Percentiles rank a stretch among this genome's conserved stretches.
Evolutionary conservation across 768 basidiomycete genomes (phyloP).

Genomic region (Tylopilus plumbeoviolaceoides): DNA sequence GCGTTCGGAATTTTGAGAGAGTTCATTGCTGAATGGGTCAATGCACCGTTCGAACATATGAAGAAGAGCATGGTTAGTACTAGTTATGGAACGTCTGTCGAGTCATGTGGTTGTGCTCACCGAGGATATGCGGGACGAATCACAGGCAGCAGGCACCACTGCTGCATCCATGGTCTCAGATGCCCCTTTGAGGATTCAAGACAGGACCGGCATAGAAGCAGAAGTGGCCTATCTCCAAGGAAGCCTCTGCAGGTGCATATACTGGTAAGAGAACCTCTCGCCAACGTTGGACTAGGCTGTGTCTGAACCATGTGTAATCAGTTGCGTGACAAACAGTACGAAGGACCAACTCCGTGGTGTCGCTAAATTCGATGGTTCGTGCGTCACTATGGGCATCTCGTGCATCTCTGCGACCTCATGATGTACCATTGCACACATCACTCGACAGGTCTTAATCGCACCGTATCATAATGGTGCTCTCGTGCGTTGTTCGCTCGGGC

Average conservation of each 20-base stretch:
- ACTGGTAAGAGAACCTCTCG: conserved; percentile 6
- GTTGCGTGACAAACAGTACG: too few species aligned
- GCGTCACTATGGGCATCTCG: conserved; percentile 97
- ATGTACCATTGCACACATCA: conserved; percentile 91
- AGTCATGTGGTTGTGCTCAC: not conserved
- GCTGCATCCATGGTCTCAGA: conserved; percentile 24
- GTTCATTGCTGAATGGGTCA: conserved; percentile 8
- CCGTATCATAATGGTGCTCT: conserved; percentile 98
- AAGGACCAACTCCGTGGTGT: conserved; percentile 90
- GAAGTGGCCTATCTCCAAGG: conserved; percentile 14
- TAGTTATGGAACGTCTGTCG: not conserved
- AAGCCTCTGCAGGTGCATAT: conserved; percentile 22
- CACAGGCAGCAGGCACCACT: conserved; percentile 19
- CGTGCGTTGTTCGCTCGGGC: conserved; percentile 98
- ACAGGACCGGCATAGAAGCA: not conserved
- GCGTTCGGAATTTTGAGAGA: conserved; percentile 10
- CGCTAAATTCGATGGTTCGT: conserved; percentile 99
- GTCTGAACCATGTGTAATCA: too few species aligned
- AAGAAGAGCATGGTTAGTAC: conserved; percentile 20
- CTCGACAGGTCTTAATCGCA: conserved; percentile 99
- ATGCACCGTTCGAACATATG: conserved; percentile 23
- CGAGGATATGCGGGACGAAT: too few species aligned
- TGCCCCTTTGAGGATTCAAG: conserved; percentile 12
- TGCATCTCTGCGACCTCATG: conserved; percentile 97
- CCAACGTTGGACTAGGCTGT: conserved; percentile 5